phyloP scores from a whole-genome alignment of 2,329 filamentous ascomycete genomes.

The Pestalotiopsis sp. region DNA sequence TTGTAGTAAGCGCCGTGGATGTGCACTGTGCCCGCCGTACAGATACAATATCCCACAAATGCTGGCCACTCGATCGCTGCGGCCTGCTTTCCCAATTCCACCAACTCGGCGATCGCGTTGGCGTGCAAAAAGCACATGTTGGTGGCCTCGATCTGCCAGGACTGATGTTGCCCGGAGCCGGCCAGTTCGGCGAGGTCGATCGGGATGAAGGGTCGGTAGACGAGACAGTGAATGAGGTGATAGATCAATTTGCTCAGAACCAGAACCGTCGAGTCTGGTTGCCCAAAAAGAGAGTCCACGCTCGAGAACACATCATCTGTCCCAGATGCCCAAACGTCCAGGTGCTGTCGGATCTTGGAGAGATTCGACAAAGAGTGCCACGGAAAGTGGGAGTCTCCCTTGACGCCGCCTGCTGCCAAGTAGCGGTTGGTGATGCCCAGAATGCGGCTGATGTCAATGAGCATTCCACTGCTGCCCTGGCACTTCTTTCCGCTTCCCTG shows the following conservation, averaged over 20 bases:
- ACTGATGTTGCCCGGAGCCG: constrained; percentile 81
- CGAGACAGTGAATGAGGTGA: constrained; percentile 82
- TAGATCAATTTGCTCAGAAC: constrained; percentile 87
- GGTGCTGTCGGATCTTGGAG: constrained; percentile 82
- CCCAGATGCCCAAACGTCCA: constrained; percentile 83
- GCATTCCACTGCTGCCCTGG: constrained; percentile 77
- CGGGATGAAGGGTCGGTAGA: constrained; percentile 85
- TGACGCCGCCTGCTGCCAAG: constrained; percentile 81
- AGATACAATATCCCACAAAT: constrained; percentile 85
- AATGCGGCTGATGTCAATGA: constrained; percentile 83
- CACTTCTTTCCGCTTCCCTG: constrained; percentile 70
- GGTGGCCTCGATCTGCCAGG: constrained; percentile 90
- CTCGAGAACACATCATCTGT: constrained; percentile 80
- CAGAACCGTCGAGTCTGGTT: constrained; percentile 76
- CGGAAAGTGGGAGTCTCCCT: constrained; percentile 87
- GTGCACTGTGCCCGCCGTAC: constrained; percentile 85
- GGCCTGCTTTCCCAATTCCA: constrained; percentile 76
- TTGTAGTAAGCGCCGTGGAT: constrained; percentile 84
- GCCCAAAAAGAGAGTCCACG: constrained; percentile 74
- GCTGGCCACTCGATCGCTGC: constrained; percentile 81
- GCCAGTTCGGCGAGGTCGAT: constrained; percentile 82
- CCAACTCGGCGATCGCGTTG: constrained; percentile 83
- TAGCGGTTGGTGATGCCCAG: constrained; percentile 84
- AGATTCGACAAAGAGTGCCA: constrained; percentile 87
- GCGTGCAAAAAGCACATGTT: constrained; percentile 86